These are phyloP conservation scores for Galerina marginata DNA, from an alignment of 768 basidiomycete species.

Conservation along the genomic window DNA sequence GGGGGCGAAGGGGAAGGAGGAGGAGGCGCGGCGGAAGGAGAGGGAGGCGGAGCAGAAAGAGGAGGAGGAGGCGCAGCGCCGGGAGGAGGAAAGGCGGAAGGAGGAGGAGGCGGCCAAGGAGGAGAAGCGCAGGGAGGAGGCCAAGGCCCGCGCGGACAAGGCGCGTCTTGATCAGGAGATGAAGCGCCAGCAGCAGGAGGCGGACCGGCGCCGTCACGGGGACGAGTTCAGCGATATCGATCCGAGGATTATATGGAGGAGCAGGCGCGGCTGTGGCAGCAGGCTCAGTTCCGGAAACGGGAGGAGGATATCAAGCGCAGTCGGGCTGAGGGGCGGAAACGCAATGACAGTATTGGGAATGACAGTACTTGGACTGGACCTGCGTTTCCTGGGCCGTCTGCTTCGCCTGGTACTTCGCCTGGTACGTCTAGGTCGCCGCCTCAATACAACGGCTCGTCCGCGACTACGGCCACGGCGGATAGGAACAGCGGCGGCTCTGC, in stretches of 20 bases:
- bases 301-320: conserved; percentile 47
- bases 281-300: conserved; percentile 44
- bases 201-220: conserved; percentile 29
- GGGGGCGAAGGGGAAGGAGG: conserved; percentile 27
- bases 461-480: no score
- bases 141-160: conserved; percentile 30
- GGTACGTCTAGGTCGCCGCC: conserved; percentile 26
- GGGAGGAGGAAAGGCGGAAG: conserved; percentile 19
- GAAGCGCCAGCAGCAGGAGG: conserved; percentile 28
- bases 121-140: conserved; percentile 31
- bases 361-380: conserved; percentile 36
- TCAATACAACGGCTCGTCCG: conserved; percentile 23
- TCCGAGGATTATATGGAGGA: conserved; percentile 31
- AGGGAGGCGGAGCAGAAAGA: conserved; percentile 25
- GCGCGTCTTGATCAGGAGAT: conserved; percentile 31
- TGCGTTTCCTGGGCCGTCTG: conserved; percentile 24
- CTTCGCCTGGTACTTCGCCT: conserved; percentile 31
- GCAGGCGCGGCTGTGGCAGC: conserved; percentile 33
- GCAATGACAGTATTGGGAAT: conserved; percentile 45
- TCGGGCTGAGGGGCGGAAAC: conserved; percentile 49
- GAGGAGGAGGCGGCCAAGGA: conserved; percentile 29
- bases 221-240: conserved; percentile 28
- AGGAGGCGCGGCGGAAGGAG: conserved; percentile 17
- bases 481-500: no score
- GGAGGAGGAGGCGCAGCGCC: conserved; percentile 23